Evolutionary conservation across 2,329 filamentous ascomycete species (phyloP), one percentile per base, ranked within the genome.

Genomic region (Coniochaeta sp.): DNA sequence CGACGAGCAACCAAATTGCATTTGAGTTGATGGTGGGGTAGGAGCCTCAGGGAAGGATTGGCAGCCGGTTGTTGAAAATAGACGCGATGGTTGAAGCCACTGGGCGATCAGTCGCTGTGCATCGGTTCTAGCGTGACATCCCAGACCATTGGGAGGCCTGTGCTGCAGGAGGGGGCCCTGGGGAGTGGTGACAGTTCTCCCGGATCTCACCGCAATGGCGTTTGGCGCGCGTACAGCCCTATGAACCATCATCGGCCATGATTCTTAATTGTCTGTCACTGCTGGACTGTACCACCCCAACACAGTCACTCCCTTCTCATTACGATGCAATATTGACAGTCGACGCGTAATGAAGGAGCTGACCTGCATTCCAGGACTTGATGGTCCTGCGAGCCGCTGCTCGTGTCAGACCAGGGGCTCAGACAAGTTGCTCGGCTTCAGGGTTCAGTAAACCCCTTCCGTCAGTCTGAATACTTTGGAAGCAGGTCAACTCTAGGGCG

Each of bases 51-150:
- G 17, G 40, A 4, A 44, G 40, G 40, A 44, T 22, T 19, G n/a
- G n/a, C n/a, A 44, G 11, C 19, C 16, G 44, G 44, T 50, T 24
- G 19, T 50, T 26, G 24, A 52, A 28, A 52, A 52, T 52, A 52
- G 47, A 28, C 47, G 47, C 47, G 47, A n/a, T 31, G 6, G 22
- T 31, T 52, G 47, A 52, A 52, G 47, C 47, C 47, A 52, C 24
- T 52, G 47, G 47, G 31, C 47, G 47, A 52, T 52, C 47, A 52
- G 24, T 52, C 47, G 47, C 47, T 52, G 47, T 52, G 47, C 47
- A 17, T 52, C 22, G 26, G 14, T 17, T 52, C 26, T 52, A 52
- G 47, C 24, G 47, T 52, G 26, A n/a, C 3, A n/a, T 22, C 47
- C 3, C 47, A 24, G 22, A 17, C 47, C 47, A 52, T 24, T 31